phyloP scores from a whole-genome alignment of 2,329 filamentous ascomycete genomes.

The Aspergillus fumigatus region DNA sequence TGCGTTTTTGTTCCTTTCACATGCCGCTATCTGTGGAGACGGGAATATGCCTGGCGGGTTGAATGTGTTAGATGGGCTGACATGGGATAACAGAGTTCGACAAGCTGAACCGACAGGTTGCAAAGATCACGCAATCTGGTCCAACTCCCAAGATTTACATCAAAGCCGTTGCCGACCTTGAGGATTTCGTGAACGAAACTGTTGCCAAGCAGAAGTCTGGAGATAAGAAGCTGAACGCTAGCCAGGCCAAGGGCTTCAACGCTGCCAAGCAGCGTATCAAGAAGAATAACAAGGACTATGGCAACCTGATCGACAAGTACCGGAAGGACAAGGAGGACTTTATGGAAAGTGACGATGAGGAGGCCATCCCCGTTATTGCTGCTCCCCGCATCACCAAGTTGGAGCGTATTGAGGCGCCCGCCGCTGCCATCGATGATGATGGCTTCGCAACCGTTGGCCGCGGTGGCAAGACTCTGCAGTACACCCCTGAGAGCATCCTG shows the following conservation, averaged over 20 bases:
- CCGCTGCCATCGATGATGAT: slow-evolving; percentile 62
- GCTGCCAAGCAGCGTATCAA: slow-evolving; percentile 97
- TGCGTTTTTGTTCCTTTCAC: slow-evolving; percentile 44
- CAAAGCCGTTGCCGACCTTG: slow-evolving; percentile 86
- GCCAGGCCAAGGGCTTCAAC: slow-evolving; percentile 88
- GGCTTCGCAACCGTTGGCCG: slow-evolving; percentile 87
- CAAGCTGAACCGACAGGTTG: slow-evolving; percentile 82
- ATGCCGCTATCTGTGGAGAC: neutral
- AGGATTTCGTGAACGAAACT: slow-evolving; percentile 90
- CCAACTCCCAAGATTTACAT: slow-evolving; percentile 88
- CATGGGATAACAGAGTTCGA: slow-evolving; percentile 67
- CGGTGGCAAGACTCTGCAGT: slow-evolving; percentile 82
- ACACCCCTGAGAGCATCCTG: slow-evolving; percentile 95
- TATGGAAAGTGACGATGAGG: slow-evolving; percentile 80
- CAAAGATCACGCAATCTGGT: slow-evolving; percentile 71
- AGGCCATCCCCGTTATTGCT: slow-evolving; percentile 49
- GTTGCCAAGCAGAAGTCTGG: slow-evolving; percentile 94
- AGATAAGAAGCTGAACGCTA: slow-evolving; percentile 98
- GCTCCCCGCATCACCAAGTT: slow-evolving; percentile 49
- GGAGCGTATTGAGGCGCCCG: slow-evolving; percentile 41
- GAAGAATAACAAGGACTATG: slow-evolving; percentile 97
- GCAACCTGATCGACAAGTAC: slow-evolving; percentile 81
- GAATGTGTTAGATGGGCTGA: slow-evolving; percentile 9
- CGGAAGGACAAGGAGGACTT: slow-evolving; percentile 78
- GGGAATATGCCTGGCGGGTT: neutral